These are phyloP conservation scores for Cetradonia linearis DNA, from an alignment of 495 filamentous ascomycete species.

Conservation along the genomic window DNA sequence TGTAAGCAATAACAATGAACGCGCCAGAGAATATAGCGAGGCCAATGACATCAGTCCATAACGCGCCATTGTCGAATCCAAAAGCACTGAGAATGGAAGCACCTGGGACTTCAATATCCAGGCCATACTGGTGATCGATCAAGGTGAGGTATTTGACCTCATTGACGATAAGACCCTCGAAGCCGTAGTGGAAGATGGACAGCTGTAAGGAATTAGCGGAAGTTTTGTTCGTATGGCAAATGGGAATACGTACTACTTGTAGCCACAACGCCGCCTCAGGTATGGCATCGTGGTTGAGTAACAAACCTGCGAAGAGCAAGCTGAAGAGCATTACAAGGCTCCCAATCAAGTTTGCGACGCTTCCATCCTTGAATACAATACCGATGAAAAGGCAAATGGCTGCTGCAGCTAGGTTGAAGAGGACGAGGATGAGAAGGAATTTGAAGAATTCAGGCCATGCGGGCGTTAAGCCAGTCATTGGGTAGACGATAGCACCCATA, in stretches of 20 bases:
- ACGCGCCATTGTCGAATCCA: slow-evolving; percentile 73
- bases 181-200: slow-evolving; percentile 99
- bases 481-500: slow-evolving; percentile 94
- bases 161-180: slow-evolving; percentile 94
- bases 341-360: slow-evolving; percentile 92
- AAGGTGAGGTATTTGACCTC: slow-evolving; percentile 87
- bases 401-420: slow-evolving; percentile 93
- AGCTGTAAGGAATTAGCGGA: slow-evolving; percentile 39
- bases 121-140: slow-evolving; percentile 83
- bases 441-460: slow-evolving; percentile 77
- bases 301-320: slow-evolving; percentile 80
- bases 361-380: slow-evolving; percentile 80
- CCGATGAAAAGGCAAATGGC: slow-evolving; percentile 93
- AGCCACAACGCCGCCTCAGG: slow-evolving; percentile 75
- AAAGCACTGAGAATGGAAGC: slow-evolving; percentile 90
- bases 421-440: slow-evolving; percentile 81
- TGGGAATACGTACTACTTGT: slow-evolving; percentile 51
- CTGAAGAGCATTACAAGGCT: slow-evolving; percentile 97
- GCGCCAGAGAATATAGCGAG: slow-evolving; percentile 69
- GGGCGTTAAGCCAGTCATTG: slow-evolving; percentile 90
- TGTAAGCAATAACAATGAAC: slow-evolving; percentile 83
- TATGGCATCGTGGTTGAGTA: slow-evolving; percentile 91
- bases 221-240: background rate
- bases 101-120: slow-evolving; percentile 93
- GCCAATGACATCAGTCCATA: slow-evolving; percentile 78